A percentile compares a stretch with the other conserved stretches of the same genome.
These are phyloP conservation scores for Coemansia reversa DNA, from an alignment of 192 early-diverging fungal genomes.

Conservation along the genomic window DNA sequence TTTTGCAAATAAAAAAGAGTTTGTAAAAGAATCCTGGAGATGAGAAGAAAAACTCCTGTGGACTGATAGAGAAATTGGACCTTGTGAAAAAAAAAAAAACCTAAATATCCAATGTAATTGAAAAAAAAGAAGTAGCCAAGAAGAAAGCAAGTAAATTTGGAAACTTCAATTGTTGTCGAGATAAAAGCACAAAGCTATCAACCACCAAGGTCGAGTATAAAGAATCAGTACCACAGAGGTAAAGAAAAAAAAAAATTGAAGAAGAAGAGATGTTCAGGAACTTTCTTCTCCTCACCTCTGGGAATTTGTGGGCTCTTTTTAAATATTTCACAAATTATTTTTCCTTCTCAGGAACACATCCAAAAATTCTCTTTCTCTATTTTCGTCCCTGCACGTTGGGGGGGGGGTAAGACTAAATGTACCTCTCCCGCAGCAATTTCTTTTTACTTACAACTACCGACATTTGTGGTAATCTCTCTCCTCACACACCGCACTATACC, in stretches of 20 bases:
- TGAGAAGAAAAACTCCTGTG: too few relatives aligned
- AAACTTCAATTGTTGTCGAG: not conserved
- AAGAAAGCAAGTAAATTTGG: not conserved
- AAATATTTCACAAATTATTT: slow-evolving; percentile 1
- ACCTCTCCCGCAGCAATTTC: too few relatives aligned
- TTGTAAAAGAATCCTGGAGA: too few relatives aligned
- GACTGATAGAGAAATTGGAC: too few relatives aligned
- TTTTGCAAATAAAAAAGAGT: too few relatives aligned
- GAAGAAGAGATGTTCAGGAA: not conserved
- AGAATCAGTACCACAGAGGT: too few relatives aligned
- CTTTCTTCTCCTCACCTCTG: not conserved
- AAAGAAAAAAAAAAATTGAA: not conserved
- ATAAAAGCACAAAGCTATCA: too few relatives aligned
- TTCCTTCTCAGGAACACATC: not conserved
- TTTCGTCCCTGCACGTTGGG: not conserved
- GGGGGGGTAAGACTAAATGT: too few relatives aligned
- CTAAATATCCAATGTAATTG: not conserved
- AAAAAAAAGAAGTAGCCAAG: slow-evolving; percentile 2
- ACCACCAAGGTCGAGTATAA: too few relatives aligned
- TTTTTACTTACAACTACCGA: too few relatives aligned
- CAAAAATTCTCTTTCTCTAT: not conserved
- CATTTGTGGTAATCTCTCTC: not conserved
- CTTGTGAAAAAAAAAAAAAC: not conserved
- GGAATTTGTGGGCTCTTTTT: not conserved
- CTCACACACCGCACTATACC: slow-evolving; percentile 12